Evolutionary conservation across 495 filamentous ascomycete species (phyloP), one percentile per base, ranked within the genome.

Genomic region (Lichina pygmaea): DNA sequence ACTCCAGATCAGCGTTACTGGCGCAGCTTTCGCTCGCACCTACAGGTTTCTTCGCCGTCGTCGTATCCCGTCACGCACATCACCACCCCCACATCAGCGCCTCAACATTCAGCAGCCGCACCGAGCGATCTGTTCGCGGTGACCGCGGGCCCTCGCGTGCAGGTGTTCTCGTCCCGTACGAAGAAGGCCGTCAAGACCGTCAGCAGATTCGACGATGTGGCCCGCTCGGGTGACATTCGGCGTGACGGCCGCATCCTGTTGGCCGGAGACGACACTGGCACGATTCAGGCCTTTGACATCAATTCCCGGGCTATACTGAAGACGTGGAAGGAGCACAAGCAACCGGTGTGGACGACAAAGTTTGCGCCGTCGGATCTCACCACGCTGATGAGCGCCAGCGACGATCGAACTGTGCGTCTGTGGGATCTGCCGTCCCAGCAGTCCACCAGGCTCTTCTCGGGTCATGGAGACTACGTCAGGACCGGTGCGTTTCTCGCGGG

Each of bases 1-100:
- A 92, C 85, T 6, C 73, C 86, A 41, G 89, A 99, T 63, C 85
- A 95, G 61, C 69, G 74, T 51, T 95, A 94, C 66, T 99, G 89
- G 84, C 74, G 75, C 51, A 77, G 75, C 34, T 97, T 97, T 67
- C 80, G 77, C 59, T 86, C 86, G 41, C 78, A 83, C 33, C 74
- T 86, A 42, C 69, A 81, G 32, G 72, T 95, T 41, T 81, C 86
- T 8, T 86, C 89, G 36, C 78, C 80, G 41, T 76, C 84, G 50
- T 77, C 81, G 57, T 77, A 73, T 54, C 77, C 83, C 46, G 68
- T 97, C 53, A 92, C 83, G 33, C 71, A 83, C 55, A 91, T 97
- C 58, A 82, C 84, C 43, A 77, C 77, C 56, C 84, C 86, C 8
- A 59, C 56, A 52, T 69, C 59, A 3, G 36, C 53, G 58, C 24